phyloP scores from a whole-genome alignment of 1,139 yeast species.

The Kodamaea arcana region DNA sequence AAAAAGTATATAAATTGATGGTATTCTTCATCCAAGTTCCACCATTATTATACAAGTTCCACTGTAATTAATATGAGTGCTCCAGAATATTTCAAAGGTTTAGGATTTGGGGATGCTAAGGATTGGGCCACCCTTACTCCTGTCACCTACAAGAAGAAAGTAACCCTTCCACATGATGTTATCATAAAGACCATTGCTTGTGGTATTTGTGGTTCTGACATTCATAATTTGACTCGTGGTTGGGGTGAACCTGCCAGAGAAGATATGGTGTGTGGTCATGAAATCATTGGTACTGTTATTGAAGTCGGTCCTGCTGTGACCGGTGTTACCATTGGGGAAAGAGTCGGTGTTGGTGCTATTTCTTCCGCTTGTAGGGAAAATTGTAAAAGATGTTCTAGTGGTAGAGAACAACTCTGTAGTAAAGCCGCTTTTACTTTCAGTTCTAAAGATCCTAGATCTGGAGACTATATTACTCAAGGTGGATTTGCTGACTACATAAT shows the following conservation, averaged over 20 bases:
- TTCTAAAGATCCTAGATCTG: too few relatives aligned
- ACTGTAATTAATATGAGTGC: too few relatives aligned
- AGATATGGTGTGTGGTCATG: slow-evolving; percentile 44
- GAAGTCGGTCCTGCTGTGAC: slow-evolving; percentile 47
- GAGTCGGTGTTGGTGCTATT: slow-evolving; percentile 62
- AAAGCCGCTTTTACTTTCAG: slow-evolving; percentile 44
- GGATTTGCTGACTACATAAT: too few relatives aligned
- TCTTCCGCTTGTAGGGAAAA: slow-evolving; percentile 42
- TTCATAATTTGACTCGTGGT: slow-evolving; percentile 45
- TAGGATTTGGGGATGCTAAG: slow-evolving; percentile 33
- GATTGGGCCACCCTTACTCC: slow-evolving; percentile 43
- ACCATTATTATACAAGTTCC: too few relatives aligned
- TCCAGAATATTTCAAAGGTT: slow-evolving; percentile 40
- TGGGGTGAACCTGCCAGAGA: slow-evolving; percentile 28
- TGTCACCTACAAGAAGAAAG: slow-evolving; percentile 39
- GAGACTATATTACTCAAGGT: too few relatives aligned
- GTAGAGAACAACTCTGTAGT: slow-evolving; percentile 50
- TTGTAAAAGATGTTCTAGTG: slow-evolving; percentile 45
- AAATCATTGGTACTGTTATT: slow-evolving; percentile 52
- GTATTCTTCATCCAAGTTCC: too few relatives aligned
- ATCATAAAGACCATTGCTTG: slow-evolving; percentile 46
- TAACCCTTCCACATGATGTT: slow-evolving; percentile 36
- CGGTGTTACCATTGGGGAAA: slow-evolving; percentile 48
- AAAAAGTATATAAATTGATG: too few relatives aligned
- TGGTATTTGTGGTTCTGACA: slow-evolving; percentile 62